These are phyloP conservation scores for Conidiobolus incongruus DNA, from an alignment of 371 early-diverging fungal species.

Conservation along the genomic window DNA sequence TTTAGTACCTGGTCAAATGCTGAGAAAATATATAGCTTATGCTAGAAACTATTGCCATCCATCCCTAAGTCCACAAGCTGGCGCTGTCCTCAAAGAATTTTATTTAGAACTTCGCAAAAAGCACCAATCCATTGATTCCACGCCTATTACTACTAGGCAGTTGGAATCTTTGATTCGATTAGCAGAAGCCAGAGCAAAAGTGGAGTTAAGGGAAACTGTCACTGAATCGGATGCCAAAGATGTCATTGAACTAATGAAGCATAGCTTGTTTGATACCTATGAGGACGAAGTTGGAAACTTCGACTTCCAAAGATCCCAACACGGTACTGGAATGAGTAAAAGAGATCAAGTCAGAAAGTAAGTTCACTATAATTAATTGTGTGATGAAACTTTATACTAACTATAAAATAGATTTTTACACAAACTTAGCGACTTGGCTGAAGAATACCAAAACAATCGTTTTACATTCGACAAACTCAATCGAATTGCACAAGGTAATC, in stretches of 20 bases:
- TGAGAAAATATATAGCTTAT: conserved; percentile 59
- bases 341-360: conserved; percentile 3
- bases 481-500: conserved; percentile 13
- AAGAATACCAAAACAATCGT: conserved; percentile 20
- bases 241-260: conserved; percentile 49
- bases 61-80: conserved; percentile 23
- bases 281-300: conserved; percentile 4
- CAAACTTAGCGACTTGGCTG: conserved; percentile 22
- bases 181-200: conserved; percentile 94
- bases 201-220: conserved; percentile 59
- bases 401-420: conserved; percentile 19
- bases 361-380: neutral
- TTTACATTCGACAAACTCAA: conserved; percentile 28
- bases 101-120: conserved; percentile 46
- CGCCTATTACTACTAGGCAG: conserved; percentile 94
- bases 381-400: too few species aligned
- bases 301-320: conserved; percentile 10
- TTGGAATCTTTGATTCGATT: conserved; percentile 97
- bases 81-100: conserved; percentile 30
- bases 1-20: conserved; percentile 21
- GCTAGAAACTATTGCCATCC: conserved; percentile 58
- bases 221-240: conserved; percentile 70
- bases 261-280: conserved; percentile 10
- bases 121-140: conserved; percentile 37
- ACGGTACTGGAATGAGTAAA: conserved; percentile 3